These are phyloP conservation scores for Prunus mongolica DNA, from an alignment of 306 rosid species.

Conservation along the genomic window DNA sequence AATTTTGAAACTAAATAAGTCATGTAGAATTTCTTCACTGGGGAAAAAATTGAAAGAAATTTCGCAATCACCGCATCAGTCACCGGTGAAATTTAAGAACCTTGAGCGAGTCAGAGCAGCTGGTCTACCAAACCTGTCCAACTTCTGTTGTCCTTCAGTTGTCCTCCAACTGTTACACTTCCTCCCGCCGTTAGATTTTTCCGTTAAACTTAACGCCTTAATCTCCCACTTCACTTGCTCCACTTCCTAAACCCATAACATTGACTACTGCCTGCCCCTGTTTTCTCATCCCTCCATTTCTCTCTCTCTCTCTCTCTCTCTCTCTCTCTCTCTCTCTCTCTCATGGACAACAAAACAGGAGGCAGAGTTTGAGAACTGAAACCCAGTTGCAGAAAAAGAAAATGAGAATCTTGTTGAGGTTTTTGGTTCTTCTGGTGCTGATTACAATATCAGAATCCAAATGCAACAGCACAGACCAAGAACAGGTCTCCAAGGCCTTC, in stretches of 20 bases:
- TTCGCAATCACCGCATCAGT: conserved; percentile 39
- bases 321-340: neutral
- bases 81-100: conserved; percentile 14
- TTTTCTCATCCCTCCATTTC: neutral
- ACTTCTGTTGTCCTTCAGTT: conserved; percentile 23
- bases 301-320: too few species aligned
- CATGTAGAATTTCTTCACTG: neutral
- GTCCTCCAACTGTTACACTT: conserved; percentile 12
- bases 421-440: conserved; percentile 38
- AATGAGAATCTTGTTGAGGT: conserved; percentile 23
- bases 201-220: conserved; percentile 40
- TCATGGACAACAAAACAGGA: neutral
- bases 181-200: conserved; percentile 28
- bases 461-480: conserved; percentile 50
- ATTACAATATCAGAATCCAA: conserved; percentile 31
- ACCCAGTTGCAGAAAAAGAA: neutral
- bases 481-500: conserved; percentile 52
- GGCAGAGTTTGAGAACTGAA: neutral
- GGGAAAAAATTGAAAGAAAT: conserved; percentile 8
- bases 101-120: too few species aligned
- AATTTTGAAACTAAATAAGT: neutral
- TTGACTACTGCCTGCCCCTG: neutral
- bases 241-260: conserved; percentile 17
- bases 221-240: conserved; percentile 19
- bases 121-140: conserved; percentile 39